Conservation (phyloP, 306 rosid genomes). For the Castanea sativa region DNA sequence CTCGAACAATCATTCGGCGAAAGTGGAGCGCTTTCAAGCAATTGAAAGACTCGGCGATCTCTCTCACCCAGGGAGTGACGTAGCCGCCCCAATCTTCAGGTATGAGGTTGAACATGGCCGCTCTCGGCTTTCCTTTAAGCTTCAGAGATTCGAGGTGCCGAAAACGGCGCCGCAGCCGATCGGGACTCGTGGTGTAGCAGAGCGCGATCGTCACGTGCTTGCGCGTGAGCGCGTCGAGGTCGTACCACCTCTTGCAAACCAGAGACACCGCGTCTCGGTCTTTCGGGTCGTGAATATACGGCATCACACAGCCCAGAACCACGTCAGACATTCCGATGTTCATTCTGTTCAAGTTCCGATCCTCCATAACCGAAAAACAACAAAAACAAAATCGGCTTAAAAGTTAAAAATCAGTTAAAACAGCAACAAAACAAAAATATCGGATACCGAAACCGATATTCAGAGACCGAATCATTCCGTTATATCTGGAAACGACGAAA, state of each 20-base stretch:
- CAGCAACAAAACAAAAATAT: too few relatives aligned
- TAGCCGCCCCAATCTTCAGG: constrained; percentile 98
- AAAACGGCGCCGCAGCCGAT: constrained; percentile 60
- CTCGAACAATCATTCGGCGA: constrained; percentile 89
- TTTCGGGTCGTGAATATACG: constrained; percentile 70
- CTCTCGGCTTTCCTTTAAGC: constrained; percentile 90
- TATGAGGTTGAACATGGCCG: constrained; percentile 92
- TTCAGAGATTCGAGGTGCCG: constrained; percentile 72
- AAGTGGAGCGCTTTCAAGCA: constrained; percentile 76
- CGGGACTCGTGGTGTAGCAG: constrained; percentile 86
- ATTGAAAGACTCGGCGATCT: constrained; percentile 55
- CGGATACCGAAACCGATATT: background rate
- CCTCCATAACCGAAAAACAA: constrained; percentile 29
- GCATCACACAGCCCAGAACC: constrained; percentile 69
- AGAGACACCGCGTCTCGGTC: constrained; percentile 82
- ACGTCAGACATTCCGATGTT: constrained; percentile 43
- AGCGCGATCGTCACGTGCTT: constrained; percentile 94
- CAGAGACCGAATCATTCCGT: background rate
- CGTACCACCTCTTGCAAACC: constrained; percentile 86
- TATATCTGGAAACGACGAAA: background rate
- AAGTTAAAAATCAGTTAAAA: too few relatives aligned
- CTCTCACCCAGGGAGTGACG: constrained; percentile 80
- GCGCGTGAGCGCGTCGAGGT: constrained; percentile 81
- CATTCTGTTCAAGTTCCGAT: constrained; percentile 18
- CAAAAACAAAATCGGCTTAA: background rate